A percentile compares a stretch with the other conserved stretches of the same genome.
phyloP scores from a whole-genome alignment of 228 moss, liverwort and hornwort species.

The Sphagnum magellanicum region DNA sequence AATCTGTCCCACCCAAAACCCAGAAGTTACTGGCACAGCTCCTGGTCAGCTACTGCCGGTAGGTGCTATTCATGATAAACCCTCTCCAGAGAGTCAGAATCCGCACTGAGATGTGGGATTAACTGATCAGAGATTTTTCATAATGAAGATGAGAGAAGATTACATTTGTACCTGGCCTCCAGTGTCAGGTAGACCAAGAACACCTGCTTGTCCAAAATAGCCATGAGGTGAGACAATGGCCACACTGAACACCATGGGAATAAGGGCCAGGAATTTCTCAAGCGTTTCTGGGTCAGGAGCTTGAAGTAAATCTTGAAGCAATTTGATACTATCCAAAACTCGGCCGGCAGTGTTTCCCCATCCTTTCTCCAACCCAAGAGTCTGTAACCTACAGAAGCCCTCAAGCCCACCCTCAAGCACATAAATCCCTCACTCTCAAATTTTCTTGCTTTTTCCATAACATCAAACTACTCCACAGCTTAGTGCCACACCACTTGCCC shows the following conservation, averaged over 20 bases:
- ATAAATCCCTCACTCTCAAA: background rate
- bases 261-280: constrained; percentile 69
- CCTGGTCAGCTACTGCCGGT: no score
- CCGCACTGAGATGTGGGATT: no score
- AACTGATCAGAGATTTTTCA: no score
- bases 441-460: background rate
- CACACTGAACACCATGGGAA: constrained; percentile 88
- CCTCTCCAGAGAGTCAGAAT: no score
- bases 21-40: background rate
- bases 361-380: constrained; percentile 81
- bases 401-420: background rate
- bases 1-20: constrained; percentile 29
- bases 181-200: constrained; percentile 93
- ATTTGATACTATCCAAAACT: constrained; percentile 55
- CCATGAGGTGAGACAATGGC: constrained; percentile 88
- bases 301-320: constrained; percentile 77
- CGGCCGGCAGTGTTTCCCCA: constrained; percentile 90
- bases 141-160: background rate
- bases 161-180: constrained; percentile 72
- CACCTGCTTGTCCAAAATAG: constrained; percentile 89
- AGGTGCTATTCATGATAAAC: no score
- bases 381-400: constrained; percentile 52
- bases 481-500: no score
- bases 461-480: no score
- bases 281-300: constrained; percentile 77